A percentile compares a stretch with the other conserved stretches of the same genome.
phyloP scores from a whole-genome alignment of 1,284 basidiomycete genomes.

The Lentinula novae-zelandiae region DNA sequence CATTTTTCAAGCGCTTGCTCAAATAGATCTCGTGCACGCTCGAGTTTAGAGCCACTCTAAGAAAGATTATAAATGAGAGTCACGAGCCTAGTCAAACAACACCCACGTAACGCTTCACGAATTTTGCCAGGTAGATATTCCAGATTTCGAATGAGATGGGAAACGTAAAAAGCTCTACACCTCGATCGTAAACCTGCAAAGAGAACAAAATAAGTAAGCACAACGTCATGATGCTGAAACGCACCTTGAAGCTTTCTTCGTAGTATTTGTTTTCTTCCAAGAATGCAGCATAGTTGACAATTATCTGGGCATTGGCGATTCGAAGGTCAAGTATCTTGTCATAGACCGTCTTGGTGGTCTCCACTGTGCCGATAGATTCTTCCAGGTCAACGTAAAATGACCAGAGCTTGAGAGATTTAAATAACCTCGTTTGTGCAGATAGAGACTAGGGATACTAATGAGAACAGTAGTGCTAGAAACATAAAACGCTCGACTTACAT shows the following conservation, averaged over 20 bases:
- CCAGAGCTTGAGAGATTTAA: conserved; percentile 99
- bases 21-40: conserved; percentile 93
- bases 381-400: conserved; percentile 98
- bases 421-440: conserved; percentile 85
- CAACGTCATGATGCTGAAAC: conserved; percentile 4
- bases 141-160: conserved; percentile 98
- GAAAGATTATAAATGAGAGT: not conserved
- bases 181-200: conserved; percentile 87
- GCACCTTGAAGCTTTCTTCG: conserved; percentile 96
- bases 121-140: conserved; percentile 99
- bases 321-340: conserved; percentile 97
- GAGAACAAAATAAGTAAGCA: not conserved
- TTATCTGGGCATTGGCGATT: conserved; percentile 98
- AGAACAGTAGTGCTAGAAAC: conserved; percentile 7
- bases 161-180: conserved; percentile 96
- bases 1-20: conserved; percentile 98
- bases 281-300: conserved; percentile 97
- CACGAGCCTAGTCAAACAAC: not conserved
- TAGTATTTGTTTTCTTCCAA: conserved; percentile 98
- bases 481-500: conserved; percentile 51
- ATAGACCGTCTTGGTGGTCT: conserved; percentile 90
- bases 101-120: conserved; percentile 92
- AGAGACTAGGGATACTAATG: conserved; percentile 50
- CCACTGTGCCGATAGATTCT: conserved; percentile 93
- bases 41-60: conserved; percentile 89